A percentile compares a stretch with the other conserved stretches of the same genome.
Evolutionary conservation across 306 rosid genomes (phyloP).

Genomic region (Vigna reflexopilosa): DNA sequence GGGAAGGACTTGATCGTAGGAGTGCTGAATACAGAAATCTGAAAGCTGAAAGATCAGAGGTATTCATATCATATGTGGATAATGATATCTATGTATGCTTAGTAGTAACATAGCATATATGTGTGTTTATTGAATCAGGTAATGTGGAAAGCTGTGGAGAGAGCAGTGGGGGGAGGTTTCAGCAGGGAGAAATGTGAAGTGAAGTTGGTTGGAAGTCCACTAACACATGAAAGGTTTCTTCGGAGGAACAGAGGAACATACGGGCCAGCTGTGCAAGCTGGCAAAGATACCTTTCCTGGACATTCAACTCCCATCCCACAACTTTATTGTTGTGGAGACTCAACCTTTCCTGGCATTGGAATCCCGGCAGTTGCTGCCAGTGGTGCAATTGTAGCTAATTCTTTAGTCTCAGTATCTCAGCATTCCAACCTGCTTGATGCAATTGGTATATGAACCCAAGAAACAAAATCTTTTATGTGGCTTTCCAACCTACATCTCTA

Average conservation of each 20-base stretch:
- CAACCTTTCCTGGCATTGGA: conserved; percentile 97
- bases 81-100: not conserved
- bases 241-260: conserved; percentile 73
- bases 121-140: conserved; percentile 43
- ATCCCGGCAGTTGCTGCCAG: conserved; percentile 99
- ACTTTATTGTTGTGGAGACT: conserved; percentile 90
- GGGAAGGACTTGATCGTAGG: conserved; percentile 87
- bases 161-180: conserved; percentile 77
- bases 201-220: conserved; percentile 82
- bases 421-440: conserved; percentile 92
- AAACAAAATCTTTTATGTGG: not conserved
- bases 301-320: conserved; percentile 78
- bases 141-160: conserved; percentile 92
- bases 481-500: too few relatives aligned
- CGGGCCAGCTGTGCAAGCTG: conserved; percentile 87
- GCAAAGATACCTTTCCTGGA: conserved; percentile 71
- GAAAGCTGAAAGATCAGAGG: conserved; percentile 91
- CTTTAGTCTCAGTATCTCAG: conserved; percentile 78
- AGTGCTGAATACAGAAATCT: conserved; percentile 83
- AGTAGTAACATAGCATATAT: not conserved
- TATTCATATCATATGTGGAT: conserved; percentile 16
- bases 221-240: conserved; percentile 83
- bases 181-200: conserved; percentile 86
- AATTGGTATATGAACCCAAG: conserved; percentile 66
- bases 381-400: conserved; percentile 95